Conservation (phyloP, 192 early-diverging fungal species). For the Haplosporangium gracile region DNA sequence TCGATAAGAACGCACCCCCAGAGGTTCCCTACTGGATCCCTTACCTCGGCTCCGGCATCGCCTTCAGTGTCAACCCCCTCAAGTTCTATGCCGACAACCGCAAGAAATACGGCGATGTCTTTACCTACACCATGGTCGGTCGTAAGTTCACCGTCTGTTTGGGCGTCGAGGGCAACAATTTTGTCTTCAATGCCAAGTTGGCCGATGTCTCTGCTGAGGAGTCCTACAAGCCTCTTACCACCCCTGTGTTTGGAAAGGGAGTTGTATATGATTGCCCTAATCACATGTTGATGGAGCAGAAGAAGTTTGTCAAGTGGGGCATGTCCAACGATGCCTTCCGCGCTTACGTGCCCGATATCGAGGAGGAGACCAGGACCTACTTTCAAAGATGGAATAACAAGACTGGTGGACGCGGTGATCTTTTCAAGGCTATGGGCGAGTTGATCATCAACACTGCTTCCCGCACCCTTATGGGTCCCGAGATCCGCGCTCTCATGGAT, state of each 20-base stretch:
- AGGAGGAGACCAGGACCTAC: conserved; percentile 85
- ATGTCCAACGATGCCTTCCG: conserved; percentile 90
- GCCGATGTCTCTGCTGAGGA: conserved; percentile 90
- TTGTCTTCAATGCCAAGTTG: conserved; percentile 94
- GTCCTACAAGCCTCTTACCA: conserved; percentile 93
- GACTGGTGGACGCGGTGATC: conserved; percentile 69
- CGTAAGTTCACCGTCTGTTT: conserved; percentile 90
- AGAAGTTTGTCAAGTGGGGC: conserved; percentile 97
- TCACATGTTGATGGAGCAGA: conserved; percentile 97
- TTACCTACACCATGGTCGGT: conserved; percentile 95
- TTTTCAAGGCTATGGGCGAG: conserved; percentile 87
- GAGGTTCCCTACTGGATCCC: conserved; percentile 85
- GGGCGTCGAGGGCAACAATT: conserved; percentile 94
- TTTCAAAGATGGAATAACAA: conserved; percentile 75
- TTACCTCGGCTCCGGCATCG: conserved; percentile 88
- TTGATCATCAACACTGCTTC: conserved; percentile 96
- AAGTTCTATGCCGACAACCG: conserved; percentile 88
- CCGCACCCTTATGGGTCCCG: conserved; percentile 93
- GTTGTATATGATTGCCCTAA: conserved; percentile 98
- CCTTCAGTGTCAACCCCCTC: conserved; percentile 92
- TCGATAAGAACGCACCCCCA: conserved; percentile 73
- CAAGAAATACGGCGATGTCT: conserved; percentile 89
- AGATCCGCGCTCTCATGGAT: conserved; percentile 89
- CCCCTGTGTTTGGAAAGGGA: conserved; percentile 93
- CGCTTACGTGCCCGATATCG: conserved; percentile 89